Base-by-base conservation (phyloP, 306 rosid genomes). In the Lupinus albus region DNA sequence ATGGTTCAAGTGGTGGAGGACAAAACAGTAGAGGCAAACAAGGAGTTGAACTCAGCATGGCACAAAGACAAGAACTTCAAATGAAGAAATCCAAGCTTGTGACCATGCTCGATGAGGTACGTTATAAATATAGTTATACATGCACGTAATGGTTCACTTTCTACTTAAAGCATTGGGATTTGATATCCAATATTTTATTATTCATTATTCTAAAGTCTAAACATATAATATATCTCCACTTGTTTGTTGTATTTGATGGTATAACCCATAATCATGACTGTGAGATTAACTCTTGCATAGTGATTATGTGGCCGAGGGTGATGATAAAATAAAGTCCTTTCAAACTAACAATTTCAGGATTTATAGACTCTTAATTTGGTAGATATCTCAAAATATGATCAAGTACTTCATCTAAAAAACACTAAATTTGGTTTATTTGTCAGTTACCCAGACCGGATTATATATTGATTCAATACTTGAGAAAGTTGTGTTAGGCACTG, bases 61-160 rank as follows among this genome's bases (percentile, higher is more conserved):
- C 87, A 4, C 89, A 87, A 68, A 80, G 88, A 41, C 96, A 85
- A 60, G 96, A 90, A 14, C 85, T 90, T 73, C 95, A 90, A 73
- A 86, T 87, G 85, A 90, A 87, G 80, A 90, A 90, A 63, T 83
- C 91, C 56, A 85, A 90, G 75, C 91, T 87, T 60, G 78, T 84
- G 33, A 81, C 4, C 80, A 87, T 87, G 95, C 94, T 90, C 30
- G 95, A 90, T 54, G 95, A 90, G 91, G 96, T 89, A 83, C 6
- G 13, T 42, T 42, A 42, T 42, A 11, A 4, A 10, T 39, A 39
- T 39, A 51, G 57, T 30, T 17, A 18, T 18, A 11, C 11, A 25
- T 25, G 30, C 30, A 25, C 30, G 30, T 25, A 25, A 25, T 25
- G 30, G 30, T 25, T 25, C 0, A 25, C 30, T 25, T 25, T 25